Conservation (phyloP, 768 basidiomycete species). For the Termitomyces heimii region DNA sequence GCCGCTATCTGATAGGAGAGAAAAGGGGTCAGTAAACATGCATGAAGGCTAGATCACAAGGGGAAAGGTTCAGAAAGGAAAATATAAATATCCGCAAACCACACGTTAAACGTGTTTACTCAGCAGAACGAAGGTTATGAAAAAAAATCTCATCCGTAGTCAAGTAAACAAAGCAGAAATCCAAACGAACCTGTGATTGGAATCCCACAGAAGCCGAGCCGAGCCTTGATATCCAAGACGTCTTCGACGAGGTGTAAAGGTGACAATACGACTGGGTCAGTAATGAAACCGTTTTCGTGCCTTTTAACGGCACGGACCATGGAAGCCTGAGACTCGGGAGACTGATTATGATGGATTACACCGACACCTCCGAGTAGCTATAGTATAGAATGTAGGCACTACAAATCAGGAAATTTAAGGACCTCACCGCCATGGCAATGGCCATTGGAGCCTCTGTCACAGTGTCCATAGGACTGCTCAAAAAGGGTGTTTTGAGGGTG, state of each 20-base stretch:
- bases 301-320: constrained; percentile 98
- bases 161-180: constrained; percentile 3
- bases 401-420: constrained; percentile 1
- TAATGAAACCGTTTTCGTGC: constrained; percentile 98
- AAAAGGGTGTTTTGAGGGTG: constrained; percentile 87
- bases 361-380: constrained; percentile 93
- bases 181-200: constrained; percentile 86
- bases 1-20: constrained; percentile 62
- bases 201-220: constrained; percentile 92
- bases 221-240: constrained; percentile 88
- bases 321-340: constrained; percentile 78
- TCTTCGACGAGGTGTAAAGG: constrained; percentile 77
- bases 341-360: constrained; percentile 96
- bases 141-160: constrained; percentile 42
- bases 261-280: constrained; percentile 86
- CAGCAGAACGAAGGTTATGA: constrained; percentile 89
- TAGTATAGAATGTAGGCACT: constrained; percentile 14
- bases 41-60: constrained; percentile 4
- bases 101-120: constrained; percentile 65
- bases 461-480: constrained; percentile 99
- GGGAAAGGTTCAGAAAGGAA: constrained; percentile 29
- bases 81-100: constrained; percentile 58
- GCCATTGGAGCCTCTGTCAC: constrained; percentile 96
- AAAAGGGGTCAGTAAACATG: constrained; percentile 14
- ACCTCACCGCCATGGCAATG: constrained; percentile 82